Percentiles rank a stretch among this genome's conserved stretches.
These are phyloP conservation scores for Globisporangium ultimum DNA, from an alignment of 352 stramenopile genomes.

Conservation along the genomic window DNA sequence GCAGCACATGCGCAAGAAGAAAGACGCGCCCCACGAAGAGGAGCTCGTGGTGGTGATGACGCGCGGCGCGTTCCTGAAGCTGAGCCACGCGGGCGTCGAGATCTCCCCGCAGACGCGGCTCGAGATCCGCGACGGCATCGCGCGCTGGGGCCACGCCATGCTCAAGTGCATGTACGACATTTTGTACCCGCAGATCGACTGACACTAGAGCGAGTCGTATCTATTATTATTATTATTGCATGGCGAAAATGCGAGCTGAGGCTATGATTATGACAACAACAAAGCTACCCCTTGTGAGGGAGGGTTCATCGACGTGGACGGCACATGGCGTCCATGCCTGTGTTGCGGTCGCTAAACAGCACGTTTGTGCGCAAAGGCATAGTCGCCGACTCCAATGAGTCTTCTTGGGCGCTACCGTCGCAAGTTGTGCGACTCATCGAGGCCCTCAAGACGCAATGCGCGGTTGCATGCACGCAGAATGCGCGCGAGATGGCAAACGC, in stretches of 20 bases:
- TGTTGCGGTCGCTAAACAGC: conserved; percentile 23
- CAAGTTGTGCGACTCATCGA: conserved; percentile 15
- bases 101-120: conserved; percentile 10
- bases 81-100: conserved; percentile 3
- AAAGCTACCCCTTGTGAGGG: too few species aligned
- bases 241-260: background rate
- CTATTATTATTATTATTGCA: too few species aligned
- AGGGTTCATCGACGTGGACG: too few species aligned
- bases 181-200: conserved; percentile 8
- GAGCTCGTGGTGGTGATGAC: conserved; percentile 17
- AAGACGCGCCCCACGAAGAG: background rate
- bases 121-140: conserved; percentile 15
- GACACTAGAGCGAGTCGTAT: background rate
- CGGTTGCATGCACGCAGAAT: conserved; percentile 10
- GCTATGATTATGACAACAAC: too few species aligned
- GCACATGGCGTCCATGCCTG: background rate
- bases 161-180: conserved; percentile 17
- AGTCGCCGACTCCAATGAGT: conserved; percentile 10
- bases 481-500: conserved; percentile 14
- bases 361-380: conserved; percentile 35
- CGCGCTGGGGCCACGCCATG: conserved; percentile 21
- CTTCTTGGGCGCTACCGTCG: background rate
- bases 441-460: conserved; percentile 17
- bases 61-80: conserved; percentile 15
- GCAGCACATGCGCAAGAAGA: conserved; percentile 5